Conservation (phyloP, 208 protist species). For the Acanthamoeba castellanii region DNA sequence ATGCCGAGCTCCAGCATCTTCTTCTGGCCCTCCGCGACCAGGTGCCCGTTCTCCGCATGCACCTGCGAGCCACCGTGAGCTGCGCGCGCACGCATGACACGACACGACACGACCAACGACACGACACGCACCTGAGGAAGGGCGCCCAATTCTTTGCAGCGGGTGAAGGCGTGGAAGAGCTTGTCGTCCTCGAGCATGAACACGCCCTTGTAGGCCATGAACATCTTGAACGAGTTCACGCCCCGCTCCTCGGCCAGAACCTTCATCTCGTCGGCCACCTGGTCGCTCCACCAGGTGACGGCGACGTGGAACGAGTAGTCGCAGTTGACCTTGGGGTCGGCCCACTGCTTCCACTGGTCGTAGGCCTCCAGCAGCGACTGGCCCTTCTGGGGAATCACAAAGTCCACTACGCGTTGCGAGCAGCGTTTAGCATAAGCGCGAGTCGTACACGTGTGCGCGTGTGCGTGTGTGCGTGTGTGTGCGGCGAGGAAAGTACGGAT, state of each 20-base stretch:
- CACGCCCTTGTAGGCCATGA: slow-evolving; percentile 92
- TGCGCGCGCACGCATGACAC: background rate
- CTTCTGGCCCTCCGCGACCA: slow-evolving; percentile 84
- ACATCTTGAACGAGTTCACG: slow-evolving; percentile 92
- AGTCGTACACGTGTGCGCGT: no score
- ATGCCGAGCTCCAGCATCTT: slow-evolving; percentile 83
- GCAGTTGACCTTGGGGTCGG: slow-evolving; percentile 86
- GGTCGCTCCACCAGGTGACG: slow-evolving; percentile 89
- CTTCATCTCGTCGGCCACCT: slow-evolving; percentile 89
- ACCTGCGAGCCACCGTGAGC: no score
- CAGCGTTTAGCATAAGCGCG: background rate
- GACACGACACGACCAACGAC: no score
- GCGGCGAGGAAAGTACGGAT: slow-evolving; percentile 82
- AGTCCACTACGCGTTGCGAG: slow-evolving; percentile 88
- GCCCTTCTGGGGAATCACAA: slow-evolving; percentile 88
- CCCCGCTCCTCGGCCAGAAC: slow-evolving; percentile 84
- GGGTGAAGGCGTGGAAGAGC: slow-evolving; percentile 84
- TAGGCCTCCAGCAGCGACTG: slow-evolving; percentile 87
- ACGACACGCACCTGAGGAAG: slow-evolving; percentile 79
- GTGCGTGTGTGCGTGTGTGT: background rate
- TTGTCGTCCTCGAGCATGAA: slow-evolving; percentile 89
- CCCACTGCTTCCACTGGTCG: slow-evolving; percentile 87
- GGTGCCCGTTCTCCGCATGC: slow-evolving; percentile 91
- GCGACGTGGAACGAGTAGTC: slow-evolving; percentile 91
- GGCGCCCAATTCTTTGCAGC: slow-evolving; percentile 88